Evolutionary conservation across 148 eudicot species (phyloP), one percentile per base, ranked within the genome.

Genomic region (Euryodendron excelsum): DNA sequence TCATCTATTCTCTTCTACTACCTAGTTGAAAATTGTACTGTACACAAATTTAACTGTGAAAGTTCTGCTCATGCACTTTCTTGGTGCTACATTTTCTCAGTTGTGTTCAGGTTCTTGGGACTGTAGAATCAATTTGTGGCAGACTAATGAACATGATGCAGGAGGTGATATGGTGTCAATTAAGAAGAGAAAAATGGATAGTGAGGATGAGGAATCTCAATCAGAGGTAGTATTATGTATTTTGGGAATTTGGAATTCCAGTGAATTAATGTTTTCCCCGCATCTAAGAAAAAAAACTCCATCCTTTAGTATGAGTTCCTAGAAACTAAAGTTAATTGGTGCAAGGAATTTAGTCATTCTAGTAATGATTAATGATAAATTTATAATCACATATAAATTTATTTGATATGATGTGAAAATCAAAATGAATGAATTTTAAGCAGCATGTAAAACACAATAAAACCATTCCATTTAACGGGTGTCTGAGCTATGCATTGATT

Each of bases 71-170:
- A 78, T 68, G 36, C 67, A 34, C 18, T 62, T 60, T 33, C 44
- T 30, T 15, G 77, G 25, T 83, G 74, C 50, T 80, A 41, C 73
- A 53, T 81, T 73, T 27, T 23, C 52, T 33, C 36, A 96, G 99
- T 87, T 93, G 70, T 96, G 99, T 77, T 93, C 99, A 50, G 99
- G 99, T 75, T 90, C 97, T 31, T 93, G 99, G 99, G 99, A 96
- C 80, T 87, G 89, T 56, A 87, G 87, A 77, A 91, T 96, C 61
- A 93, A 91, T 64, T 81, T 96, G 83, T 96, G 99, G 99, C 84
- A 90, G 68, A 82, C 89, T 61, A 86, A 81, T 86, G 89, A 81
- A 12, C 80, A 88, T 44, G 90, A 81, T 58, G 55, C 60, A 72
- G 92, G 86, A 74, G 94, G 86, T 65, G 84, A 81, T 61, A 3